Conservation (phyloP, 225 moss, liverwort and hornwort species). For the Physcomitrellopsis africana region DNA sequence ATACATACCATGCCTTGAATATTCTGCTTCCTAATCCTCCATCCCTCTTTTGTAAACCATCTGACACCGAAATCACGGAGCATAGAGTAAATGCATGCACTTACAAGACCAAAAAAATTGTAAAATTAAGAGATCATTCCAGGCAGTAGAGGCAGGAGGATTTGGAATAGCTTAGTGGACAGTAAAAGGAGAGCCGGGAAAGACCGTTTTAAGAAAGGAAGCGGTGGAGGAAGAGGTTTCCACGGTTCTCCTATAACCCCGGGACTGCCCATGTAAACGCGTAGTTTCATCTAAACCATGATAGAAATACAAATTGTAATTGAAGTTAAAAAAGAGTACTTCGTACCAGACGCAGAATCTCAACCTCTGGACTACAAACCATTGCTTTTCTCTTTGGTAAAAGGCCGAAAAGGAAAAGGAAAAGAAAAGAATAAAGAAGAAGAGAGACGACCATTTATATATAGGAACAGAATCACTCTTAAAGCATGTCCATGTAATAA, state of each 20-base stretch:
- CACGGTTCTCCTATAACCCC: slow-evolving; percentile 97
- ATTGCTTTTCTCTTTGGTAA: neutral
- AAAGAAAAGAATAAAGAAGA: neutral
- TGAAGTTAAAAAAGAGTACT: neutral
- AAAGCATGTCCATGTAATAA: neutral
- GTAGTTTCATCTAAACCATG: slow-evolving; percentile 76
- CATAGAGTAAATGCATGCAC: neutral
- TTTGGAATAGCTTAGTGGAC: neutral
- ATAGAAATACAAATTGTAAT: neutral
- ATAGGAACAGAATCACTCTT: neutral
- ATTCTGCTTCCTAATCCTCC: slow-evolving; percentile 73
- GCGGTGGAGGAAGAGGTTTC: slow-evolving; percentile 69
- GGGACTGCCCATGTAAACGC: slow-evolving; percentile 92
- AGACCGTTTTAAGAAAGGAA: slow-evolving; percentile 74
- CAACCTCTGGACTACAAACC: neutral
- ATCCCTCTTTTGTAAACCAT: slow-evolving; percentile 93
- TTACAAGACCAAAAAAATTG: neutral
- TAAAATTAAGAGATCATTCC: slow-evolving; percentile 10
- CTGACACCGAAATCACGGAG: slow-evolving; percentile 40
- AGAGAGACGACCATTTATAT: neutral
- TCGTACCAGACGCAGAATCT: neutral
- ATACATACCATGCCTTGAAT: slow-evolving; percentile 79
- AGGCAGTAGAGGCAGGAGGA: neutral
- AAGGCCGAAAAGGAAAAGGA: neutral
- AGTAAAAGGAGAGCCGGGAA: slow-evolving; percentile 30